phyloP scores from a whole-genome alignment of 305 asterid genomes.

The Lippia alba region DNA sequence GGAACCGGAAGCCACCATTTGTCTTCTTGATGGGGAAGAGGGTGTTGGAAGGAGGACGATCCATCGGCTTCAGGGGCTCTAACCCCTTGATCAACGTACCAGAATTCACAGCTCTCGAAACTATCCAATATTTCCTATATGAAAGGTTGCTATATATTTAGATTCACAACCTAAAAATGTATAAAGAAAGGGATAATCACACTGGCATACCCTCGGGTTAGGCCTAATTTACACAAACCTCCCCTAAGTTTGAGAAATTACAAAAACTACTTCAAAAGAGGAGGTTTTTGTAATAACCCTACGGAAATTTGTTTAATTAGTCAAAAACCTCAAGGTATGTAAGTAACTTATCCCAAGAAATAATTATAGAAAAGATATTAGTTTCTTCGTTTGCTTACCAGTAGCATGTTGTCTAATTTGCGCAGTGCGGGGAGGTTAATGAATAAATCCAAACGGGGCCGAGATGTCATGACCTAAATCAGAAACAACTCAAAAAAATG shows the following conservation, averaged over 20 bases:
- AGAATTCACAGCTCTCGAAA: slow-evolving; percentile 62
- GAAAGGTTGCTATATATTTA: not conserved
- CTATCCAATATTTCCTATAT: slow-evolving; percentile 73
- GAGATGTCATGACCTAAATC: slow-evolving; percentile 74
- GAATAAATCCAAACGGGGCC: slow-evolving; percentile 75
- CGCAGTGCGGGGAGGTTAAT: slow-evolving; percentile 83
- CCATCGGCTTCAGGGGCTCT: slow-evolving; percentile 51
- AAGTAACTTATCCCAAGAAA: too few relatives aligned
- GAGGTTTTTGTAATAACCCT: too few relatives aligned
- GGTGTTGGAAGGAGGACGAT: slow-evolving; percentile 54
- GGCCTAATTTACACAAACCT: too few relatives aligned
- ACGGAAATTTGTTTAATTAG: too few relatives aligned
- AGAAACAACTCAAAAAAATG: not conserved
- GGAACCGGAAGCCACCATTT: slow-evolving; percentile 98
- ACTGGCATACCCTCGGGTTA: too few relatives aligned
- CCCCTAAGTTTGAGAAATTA: too few relatives aligned
- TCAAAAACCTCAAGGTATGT: too few relatives aligned
- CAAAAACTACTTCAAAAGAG: too few relatives aligned
- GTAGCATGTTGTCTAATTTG: slow-evolving; percentile 82
- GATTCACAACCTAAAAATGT: not conserved
- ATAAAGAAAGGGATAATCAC: not conserved
- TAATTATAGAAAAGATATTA: not conserved
- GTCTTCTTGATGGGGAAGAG: slow-evolving; percentile 60
- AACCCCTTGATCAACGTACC: slow-evolving; percentile 88
- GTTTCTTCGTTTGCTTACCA: slow-evolving; percentile 46